phyloP scores from a whole-genome alignment of 257 asterid genomes.

The Solanum ahanhuiri region DNA sequence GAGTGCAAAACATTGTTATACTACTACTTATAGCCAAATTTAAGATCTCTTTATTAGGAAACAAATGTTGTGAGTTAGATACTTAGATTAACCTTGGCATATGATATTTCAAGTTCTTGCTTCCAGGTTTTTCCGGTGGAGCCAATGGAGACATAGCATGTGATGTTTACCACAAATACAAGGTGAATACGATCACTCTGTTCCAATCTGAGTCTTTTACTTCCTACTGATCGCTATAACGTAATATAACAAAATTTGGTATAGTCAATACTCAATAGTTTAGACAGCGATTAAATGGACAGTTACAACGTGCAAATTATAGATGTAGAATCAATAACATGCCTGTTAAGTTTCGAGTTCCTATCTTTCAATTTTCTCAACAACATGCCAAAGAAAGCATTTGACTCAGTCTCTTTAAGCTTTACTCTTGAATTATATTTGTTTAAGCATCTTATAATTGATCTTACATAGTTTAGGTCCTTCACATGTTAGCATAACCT shows the following conservation, averaged over 20 bases:
- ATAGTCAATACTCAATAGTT: background rate
- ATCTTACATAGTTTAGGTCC: background rate
- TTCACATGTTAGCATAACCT: background rate
- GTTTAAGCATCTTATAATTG: background rate
- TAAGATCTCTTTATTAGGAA: background rate
- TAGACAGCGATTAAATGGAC: background rate
- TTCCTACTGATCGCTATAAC: background rate
- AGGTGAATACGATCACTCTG: slow-evolving; percentile 11
- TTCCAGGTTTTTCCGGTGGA: slow-evolving; percentile 22
- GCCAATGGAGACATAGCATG: slow-evolving; percentile 38
- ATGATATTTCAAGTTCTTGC: background rate
- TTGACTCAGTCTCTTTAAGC: background rate
- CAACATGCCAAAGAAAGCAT: background rate
- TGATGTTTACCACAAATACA: slow-evolving; percentile 40
- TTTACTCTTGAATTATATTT: background rate
- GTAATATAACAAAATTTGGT: background rate
- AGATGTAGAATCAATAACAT: background rate
- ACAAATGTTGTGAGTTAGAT: background rate
- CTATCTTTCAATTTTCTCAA: background rate
- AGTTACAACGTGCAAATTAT: background rate
- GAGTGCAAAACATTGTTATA: background rate
- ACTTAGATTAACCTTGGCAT: background rate
- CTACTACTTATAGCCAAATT: background rate
- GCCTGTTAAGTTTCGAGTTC: background rate
- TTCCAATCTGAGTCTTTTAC: background rate